Evolutionary conservation across 371 early-diverging fungal genomes (phyloP).

Genomic region (Apophysomyces ossiformis): DNA sequence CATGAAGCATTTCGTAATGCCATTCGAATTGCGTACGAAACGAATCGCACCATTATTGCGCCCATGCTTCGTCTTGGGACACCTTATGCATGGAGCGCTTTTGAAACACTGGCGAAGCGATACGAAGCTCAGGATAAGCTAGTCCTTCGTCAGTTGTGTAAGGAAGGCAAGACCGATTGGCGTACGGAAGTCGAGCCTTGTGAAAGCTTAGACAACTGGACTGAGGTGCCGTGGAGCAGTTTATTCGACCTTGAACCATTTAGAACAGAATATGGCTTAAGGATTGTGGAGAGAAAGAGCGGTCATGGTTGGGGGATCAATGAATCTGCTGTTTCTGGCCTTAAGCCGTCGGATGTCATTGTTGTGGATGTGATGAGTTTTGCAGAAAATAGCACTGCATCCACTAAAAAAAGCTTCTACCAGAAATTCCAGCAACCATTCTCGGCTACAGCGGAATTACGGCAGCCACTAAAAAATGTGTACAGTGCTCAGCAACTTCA

Average conservation of each 20-base stretch:
- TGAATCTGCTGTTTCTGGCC: conserved; percentile 30
- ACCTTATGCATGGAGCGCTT: conserved; percentile 44
- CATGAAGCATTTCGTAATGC: conserved; percentile 53
- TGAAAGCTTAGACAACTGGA: conserved; percentile 27
- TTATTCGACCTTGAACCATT: conserved; percentile 26
- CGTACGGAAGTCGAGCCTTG: conserved; percentile 30
- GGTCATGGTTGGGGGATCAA: conserved; percentile 47
- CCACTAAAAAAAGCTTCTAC: conserved; percentile 33
- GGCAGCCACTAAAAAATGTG: conserved; percentile 36
- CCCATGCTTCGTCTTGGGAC: conserved; percentile 47
- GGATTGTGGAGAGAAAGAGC: conserved; percentile 40
- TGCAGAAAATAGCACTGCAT: conserved; percentile 36
- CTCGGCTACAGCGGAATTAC: conserved; percentile 15
- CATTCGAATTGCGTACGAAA: conserved; percentile 47
- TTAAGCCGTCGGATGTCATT: conserved; percentile 22
- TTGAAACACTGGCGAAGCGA: conserved; percentile 36
- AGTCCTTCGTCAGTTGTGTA: conserved; percentile 25
- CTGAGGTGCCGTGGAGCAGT: conserved; percentile 32
- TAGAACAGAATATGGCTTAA: conserved; percentile 35
- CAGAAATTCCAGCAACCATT: conserved; percentile 20
- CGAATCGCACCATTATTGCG: conserved; percentile 50
- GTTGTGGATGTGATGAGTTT: conserved; percentile 47
- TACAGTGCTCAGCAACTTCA: conserved; percentile 22
- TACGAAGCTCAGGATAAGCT: conserved; percentile 45
- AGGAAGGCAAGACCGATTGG: conserved; percentile 19